Evolutionary conservation across 1,284 basidiomycete genomes (phyloP).

Genomic region (Moesziomyces globuligerus): DNA sequence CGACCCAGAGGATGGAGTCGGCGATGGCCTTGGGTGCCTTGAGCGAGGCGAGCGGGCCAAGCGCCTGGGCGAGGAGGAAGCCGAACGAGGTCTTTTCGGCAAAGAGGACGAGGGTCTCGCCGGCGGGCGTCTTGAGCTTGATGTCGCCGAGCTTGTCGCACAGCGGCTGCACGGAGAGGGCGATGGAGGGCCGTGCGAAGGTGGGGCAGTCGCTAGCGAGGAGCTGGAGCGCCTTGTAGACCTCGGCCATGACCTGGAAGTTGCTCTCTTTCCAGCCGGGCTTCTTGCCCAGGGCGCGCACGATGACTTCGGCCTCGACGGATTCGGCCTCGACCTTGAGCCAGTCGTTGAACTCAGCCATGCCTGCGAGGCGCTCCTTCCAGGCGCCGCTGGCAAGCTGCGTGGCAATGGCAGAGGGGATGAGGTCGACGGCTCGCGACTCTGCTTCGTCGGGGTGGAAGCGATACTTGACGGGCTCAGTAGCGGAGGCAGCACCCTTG

Average conservation of each 20-base stretch:
- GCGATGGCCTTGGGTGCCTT: conserved; percentile 98
- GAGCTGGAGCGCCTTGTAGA: conserved; percentile 68
- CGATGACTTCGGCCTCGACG: conserved; percentile 87
- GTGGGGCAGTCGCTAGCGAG: conserved; percentile 82
- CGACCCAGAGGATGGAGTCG: conserved; percentile 90
- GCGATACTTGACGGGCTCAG: conserved; percentile 86
- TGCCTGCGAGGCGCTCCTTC: conserved; percentile 88
- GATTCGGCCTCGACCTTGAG: conserved; percentile 76
- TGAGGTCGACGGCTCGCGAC: conserved; percentile 77
- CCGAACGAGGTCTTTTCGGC: conserved; percentile 93
- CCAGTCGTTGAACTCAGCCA: conserved; percentile 88
- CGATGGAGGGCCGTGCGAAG: conserved; percentile 86
- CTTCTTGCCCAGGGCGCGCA: conserved; percentile 90
- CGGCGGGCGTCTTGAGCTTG: conserved; percentile 97
- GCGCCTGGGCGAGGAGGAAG: conserved; percentile 86
- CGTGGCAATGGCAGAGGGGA: conserved; percentile 78
- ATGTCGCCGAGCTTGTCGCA: conserved; percentile 95
- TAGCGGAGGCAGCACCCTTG: conserved; percentile 71
- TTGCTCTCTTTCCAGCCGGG: conserved; percentile 97
- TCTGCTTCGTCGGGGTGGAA: conserved; percentile 94
- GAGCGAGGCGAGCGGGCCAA: conserved; percentile 41
- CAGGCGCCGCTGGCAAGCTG: conserved; percentile 87
- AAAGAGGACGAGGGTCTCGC: conserved; percentile 82
- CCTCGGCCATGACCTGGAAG: conserved; percentile 75
- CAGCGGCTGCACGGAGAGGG: conserved; percentile 83